Percentiles rank a stretch among this genome's conserved stretches.
Conservation (phyloP, 805 yeast genomes). For the Lachancea lanzarotensis region DNA sequence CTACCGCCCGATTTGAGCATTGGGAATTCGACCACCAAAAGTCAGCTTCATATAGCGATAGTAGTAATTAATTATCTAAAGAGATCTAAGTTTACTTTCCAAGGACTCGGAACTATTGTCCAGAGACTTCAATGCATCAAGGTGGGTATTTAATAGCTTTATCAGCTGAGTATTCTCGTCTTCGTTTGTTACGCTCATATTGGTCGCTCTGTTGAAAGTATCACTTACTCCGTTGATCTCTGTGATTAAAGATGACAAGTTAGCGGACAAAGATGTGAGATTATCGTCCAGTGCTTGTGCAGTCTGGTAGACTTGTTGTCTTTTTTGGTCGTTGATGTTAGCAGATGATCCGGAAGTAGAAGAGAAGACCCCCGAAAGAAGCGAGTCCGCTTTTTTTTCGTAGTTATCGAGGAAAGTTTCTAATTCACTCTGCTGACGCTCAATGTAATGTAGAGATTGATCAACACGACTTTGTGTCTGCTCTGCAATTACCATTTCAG, state of each 20-base stretch:
- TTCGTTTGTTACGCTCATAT: constrained; percentile 29
- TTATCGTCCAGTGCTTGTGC: constrained; percentile 83
- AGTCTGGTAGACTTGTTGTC: constrained; percentile 81
- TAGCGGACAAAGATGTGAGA: constrained; percentile 68
- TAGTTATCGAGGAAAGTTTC: constrained; percentile 76
- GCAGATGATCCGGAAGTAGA: constrained; percentile 24
- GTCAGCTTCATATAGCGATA: not conserved
- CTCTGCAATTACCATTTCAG: constrained; percentile 76
- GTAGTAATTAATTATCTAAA: constrained; percentile 6
- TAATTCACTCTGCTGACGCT: constrained; percentile 86
- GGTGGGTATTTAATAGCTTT: constrained; percentile 75
- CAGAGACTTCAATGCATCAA: constrained; percentile 83
- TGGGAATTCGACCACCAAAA: too few species aligned
- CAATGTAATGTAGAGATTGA: constrained; percentile 78
- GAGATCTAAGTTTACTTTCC: constrained; percentile 52
- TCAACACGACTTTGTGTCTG: constrained; percentile 80
- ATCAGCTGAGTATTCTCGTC: constrained; percentile 57
- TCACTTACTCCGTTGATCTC: constrained; percentile 83
- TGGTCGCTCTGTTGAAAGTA: constrained; percentile 60
- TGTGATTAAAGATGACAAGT: constrained; percentile 64
- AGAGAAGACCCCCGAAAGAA: constrained; percentile 34
- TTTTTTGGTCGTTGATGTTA: constrained; percentile 60
- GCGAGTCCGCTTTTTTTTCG: constrained; percentile 43
- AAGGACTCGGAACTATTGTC: constrained; percentile 66
- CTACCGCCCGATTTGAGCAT: too few species aligned